phyloP scores from a whole-genome alignment of 225 moss, liverwort and hornwort species.

The Pseudoscleropodium purum region DNA sequence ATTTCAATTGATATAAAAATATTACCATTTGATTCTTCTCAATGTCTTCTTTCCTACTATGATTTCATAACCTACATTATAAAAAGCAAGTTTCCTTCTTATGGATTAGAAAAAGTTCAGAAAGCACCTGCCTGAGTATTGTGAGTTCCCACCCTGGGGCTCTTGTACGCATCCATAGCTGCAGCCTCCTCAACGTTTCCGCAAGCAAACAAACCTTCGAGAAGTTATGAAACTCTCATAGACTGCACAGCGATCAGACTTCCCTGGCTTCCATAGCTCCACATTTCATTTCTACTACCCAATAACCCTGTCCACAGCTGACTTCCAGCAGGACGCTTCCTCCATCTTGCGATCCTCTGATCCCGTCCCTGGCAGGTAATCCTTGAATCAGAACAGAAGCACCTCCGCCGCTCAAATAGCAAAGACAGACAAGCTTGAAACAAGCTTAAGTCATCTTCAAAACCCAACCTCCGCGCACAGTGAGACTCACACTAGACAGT shows the following conservation, averaged over 20 bases:
- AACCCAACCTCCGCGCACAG: neutral
- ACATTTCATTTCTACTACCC: neutral
- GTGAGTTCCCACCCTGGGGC: rapidly evolving
- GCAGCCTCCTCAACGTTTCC: neutral
- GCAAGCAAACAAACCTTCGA: neutral
- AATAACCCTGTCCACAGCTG: neutral
- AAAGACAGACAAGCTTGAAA: neutral
- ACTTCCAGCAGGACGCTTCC: neutral
- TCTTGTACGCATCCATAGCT: neutral
- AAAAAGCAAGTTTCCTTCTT: too few relatives aligned
- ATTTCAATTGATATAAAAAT: too few relatives aligned
- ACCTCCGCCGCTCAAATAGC: neutral
- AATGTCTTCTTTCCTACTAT: too few relatives aligned
- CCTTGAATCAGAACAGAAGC: neutral
- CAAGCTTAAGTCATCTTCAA: neutral
- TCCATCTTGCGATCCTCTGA: neutral
- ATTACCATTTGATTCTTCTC: too few relatives aligned
- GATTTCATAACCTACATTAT: too few relatives aligned
- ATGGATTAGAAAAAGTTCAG: too few relatives aligned
- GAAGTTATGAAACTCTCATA: neutral
- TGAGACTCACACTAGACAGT: neutral
- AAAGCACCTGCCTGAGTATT: too few relatives aligned
- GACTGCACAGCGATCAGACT: neutral
- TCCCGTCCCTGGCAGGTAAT: neutral
- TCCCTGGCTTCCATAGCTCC: neutral